Base-by-base conservation (phyloP, 257 asterid species). In the Solanum paucissectum region DNA sequence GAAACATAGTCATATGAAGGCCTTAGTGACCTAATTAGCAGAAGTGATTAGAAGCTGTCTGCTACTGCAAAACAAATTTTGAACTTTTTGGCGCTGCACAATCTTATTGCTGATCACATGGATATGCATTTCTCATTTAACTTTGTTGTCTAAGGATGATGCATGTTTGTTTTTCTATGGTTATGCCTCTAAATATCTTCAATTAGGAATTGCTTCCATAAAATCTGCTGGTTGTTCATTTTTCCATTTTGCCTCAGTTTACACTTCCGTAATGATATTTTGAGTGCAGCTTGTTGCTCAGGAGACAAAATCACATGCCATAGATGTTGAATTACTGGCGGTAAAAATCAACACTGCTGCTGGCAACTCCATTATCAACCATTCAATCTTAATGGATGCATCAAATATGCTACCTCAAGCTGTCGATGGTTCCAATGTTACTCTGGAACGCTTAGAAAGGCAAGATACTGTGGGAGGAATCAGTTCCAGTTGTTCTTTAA, bases 201-300 rank as follows among this genome's bases (percentile, higher is more conserved):
- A 29, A 52, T 16, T 16, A 49, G 29, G 42, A 27, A 25, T 81
- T 81, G 85, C 85, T 81, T 81, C 85, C 29, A 32, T 81, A 46
- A 52, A 27, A 46, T 46, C 37, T 29, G 85, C 69, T 16, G 20
- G 42, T 9, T 29, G 9, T 79, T 46, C 27, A 18, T 29, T 81
- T 46, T 81, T 81, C 44, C 85, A n/a, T 81, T 29, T 46, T 81
- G 66, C 69, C 29, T 82, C 44, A 18, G 52, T 3, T 68, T 4
- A 18, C 44, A n/a, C 74, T 46, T 86, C 32, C 23, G 52, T 62
- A 46, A 86, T 86, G 36, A 69, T 86, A 52, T 27, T 27, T 46
- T 29, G 42, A 55, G 55, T 86, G 84, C 58, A 88, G 91, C 87
- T 76, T 83, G 88, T 88, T 83, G 90, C 90, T 44, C 89, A 46